Conservation (phyloP, 225 moss, liverwort and hornwort species). For the Anthoceros angustus region DNA sequence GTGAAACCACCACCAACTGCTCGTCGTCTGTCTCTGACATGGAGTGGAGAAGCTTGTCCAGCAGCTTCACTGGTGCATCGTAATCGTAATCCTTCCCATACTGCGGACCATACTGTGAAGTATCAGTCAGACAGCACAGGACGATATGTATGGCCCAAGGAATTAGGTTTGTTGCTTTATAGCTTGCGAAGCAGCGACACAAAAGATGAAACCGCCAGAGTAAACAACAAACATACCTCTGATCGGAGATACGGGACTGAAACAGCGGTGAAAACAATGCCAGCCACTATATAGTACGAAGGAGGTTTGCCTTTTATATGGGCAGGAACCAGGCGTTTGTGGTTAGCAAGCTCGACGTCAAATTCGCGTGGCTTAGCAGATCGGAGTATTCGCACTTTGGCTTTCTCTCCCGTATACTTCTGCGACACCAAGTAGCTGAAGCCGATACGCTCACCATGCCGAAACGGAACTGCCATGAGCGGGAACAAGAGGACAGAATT, state of each 20-base stretch:
- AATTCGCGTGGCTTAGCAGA: conserved; percentile 71
- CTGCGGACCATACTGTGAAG: conserved; percentile 26
- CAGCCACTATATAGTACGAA: conserved; percentile 90
- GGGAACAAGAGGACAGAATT: conserved; percentile 13
- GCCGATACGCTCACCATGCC: conserved; percentile 98
- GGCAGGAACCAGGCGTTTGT: conserved; percentile 90
- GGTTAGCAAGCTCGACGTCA: conserved; percentile 83
- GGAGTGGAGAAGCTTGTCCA: conserved; percentile 94
- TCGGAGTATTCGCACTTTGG: conserved; percentile 72
- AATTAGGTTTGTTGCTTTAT: not conserved
- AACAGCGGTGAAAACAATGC: conserved; percentile 92
- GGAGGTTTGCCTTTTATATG: conserved; percentile 96
- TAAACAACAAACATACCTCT: conserved; percentile 43
- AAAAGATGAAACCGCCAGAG: not conserved
- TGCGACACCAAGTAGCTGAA: conserved; percentile 99
- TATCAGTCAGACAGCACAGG: not conserved
- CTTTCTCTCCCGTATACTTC: conserved; percentile 98
- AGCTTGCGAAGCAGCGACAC: not conserved
- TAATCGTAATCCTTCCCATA: conserved; percentile 99
- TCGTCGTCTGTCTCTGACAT: conserved; percentile 99
- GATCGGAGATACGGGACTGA: conserved; percentile 98
- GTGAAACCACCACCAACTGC: conserved; percentile 96
- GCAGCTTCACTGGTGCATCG: conserved; percentile 93
- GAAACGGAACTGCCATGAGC: conserved; percentile 81
- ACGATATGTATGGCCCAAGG: not conserved